These are phyloP conservation scores for Taphrina confusa DNA, from an alignment of 1,139 yeast species.

Conservation along the genomic window DNA sequence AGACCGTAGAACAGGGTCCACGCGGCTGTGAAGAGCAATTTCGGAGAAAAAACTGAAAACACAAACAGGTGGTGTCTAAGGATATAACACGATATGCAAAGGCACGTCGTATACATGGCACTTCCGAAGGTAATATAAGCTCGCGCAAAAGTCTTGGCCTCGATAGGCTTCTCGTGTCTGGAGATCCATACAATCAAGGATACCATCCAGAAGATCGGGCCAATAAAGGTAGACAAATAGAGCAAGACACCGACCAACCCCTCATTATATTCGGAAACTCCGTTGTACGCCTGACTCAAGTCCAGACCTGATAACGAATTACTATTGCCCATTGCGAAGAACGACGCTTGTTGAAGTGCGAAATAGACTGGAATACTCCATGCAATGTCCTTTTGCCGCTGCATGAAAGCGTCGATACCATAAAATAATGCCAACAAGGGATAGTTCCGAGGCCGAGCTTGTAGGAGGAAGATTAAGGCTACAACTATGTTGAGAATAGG, in stretches of 20 bases:
- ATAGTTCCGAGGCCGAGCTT: slow-evolving; percentile 66
- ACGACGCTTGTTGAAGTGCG: slow-evolving; percentile 68
- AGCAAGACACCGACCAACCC: slow-evolving; percentile 76
- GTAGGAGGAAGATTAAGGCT: slow-evolving; percentile 65
- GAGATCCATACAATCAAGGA: slow-evolving; percentile 48
- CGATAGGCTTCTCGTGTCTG: background rate
- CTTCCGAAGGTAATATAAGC: slow-evolving; percentile 58
- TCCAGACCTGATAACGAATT: slow-evolving; percentile 91
- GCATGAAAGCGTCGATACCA: slow-evolving; percentile 46
- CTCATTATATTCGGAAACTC: slow-evolving; percentile 68
- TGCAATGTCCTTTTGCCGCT: slow-evolving; percentile 36
- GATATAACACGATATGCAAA: slow-evolving; percentile 67
- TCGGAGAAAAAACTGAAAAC: slow-evolving; percentile 98
- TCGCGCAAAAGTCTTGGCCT: slow-evolving; percentile 32
- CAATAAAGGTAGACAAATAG: slow-evolving; percentile 78
- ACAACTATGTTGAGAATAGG: slow-evolving; percentile 43
- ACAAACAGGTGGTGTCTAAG: slow-evolving; percentile 84
- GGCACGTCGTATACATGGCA: slow-evolving; percentile 54
- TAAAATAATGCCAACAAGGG: slow-evolving; percentile 65
- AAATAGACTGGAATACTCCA: slow-evolving; percentile 43
- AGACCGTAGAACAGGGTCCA: slow-evolving; percentile 54
- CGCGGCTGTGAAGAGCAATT: slow-evolving; percentile 71
- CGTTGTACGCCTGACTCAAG: slow-evolving; percentile 88
- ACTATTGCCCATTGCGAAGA: slow-evolving; percentile 86
- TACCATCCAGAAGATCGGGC: slow-evolving; percentile 70